Percentiles rank a stretch among this genome's conserved stretches.
Evolutionary conservation across 768 basidiomycete genomes (phyloP).

Genomic region (Leccinum pellstonianum): DNA sequence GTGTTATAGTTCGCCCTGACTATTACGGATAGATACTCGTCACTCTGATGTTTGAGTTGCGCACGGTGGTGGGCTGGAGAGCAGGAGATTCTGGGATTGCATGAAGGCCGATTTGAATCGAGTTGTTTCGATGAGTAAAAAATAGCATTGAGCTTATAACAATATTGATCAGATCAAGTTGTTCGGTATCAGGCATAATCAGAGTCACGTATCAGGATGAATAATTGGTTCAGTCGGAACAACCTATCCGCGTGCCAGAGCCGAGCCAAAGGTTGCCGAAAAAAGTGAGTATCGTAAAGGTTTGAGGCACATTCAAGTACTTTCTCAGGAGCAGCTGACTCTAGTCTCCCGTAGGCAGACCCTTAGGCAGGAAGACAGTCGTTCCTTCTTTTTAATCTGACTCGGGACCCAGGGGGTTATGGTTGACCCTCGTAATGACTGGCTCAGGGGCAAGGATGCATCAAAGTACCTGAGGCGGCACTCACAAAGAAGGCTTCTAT

Average conservation of each 20-base stretch:
- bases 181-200: no score
- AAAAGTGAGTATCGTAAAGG: no score
- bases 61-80: background rate
- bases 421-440: background rate
- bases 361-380: no score
- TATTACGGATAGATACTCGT: background rate
- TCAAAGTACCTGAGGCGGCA: background rate
- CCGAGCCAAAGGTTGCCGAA: no score
- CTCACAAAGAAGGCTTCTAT: background rate
- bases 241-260: no score
- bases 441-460: background rate
- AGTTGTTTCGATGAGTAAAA: background rate
- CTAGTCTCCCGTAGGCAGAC: no score
- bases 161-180: no score
- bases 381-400: no score
- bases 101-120: background rate
- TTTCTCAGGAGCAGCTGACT: background rate
- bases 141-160: background rate
- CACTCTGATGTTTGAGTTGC: background rate
- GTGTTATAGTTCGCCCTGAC: background rate
- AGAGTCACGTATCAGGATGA: no score
- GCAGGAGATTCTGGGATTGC: background rate
- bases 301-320: no score
- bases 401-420: background rate
- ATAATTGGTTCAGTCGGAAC: no score